Evolutionary conservation across 495 filamentous ascomycete genomes (phyloP).

Genomic region (Penicillium maclennaniae): DNA sequence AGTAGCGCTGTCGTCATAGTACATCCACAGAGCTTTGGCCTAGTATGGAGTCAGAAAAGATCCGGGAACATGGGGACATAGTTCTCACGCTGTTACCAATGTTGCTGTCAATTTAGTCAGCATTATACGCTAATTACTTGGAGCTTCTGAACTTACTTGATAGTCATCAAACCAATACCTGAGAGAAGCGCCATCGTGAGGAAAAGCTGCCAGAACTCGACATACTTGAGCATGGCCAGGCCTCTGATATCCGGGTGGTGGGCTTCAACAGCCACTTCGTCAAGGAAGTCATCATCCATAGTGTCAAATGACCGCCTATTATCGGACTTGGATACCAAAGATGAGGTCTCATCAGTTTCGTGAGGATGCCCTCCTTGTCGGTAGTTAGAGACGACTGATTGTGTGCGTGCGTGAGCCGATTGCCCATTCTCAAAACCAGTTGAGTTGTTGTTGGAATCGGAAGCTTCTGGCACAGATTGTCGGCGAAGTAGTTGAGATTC

Average conservation of each 20-base stretch:
- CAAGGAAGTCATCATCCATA: slow-evolving; percentile 38
- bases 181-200: slow-evolving; percentile 80
- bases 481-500: slow-evolving; percentile 60
- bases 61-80: neutral
- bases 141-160: slow-evolving; percentile 68
- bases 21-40: slow-evolving; percentile 68
- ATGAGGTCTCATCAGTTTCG: slow-evolving; percentile 71
- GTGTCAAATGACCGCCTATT: slow-evolving; percentile 27
- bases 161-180: slow-evolving; percentile 96
- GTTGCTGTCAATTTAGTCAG: slow-evolving; percentile 53
- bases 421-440: slow-evolving; percentile 29
- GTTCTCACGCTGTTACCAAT: slow-evolving; percentile 75
- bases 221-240: slow-evolving; percentile 63
- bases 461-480: slow-evolving; percentile 44
- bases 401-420: slow-evolving; percentile 31
- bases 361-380: slow-evolving; percentile 26
- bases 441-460: slow-evolving; percentile 50
- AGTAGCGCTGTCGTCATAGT: slow-evolving; percentile 70
- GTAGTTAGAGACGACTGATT: slow-evolving; percentile 37
- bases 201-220: slow-evolving; percentile 91
- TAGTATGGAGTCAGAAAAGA: neutral
- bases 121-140: neutral
- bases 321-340: slow-evolving; percentile 67
- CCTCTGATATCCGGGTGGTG: slow-evolving; percentile 89
- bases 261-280: slow-evolving; percentile 44